Percentiles rank a stretch among this genome's conserved stretches.
Conservation (phyloP, 768 basidiomycete species). For the Russula sp. region DNA sequence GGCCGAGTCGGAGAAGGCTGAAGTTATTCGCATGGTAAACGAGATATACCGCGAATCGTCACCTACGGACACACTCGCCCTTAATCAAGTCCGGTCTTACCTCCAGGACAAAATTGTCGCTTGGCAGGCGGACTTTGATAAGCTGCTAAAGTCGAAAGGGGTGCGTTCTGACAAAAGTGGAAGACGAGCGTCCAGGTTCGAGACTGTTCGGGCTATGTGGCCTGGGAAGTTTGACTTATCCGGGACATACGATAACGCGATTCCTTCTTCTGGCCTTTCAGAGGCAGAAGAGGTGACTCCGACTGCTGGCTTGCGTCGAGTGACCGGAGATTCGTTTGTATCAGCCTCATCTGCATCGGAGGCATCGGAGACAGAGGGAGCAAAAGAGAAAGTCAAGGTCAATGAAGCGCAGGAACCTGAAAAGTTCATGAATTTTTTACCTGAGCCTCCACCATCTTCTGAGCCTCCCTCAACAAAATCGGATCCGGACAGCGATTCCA, state of each 20-base stretch:
- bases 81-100: slow-evolving; percentile 78
- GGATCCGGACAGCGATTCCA: slow-evolving; percentile 78
- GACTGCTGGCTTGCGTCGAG: slow-evolving; percentile 36
- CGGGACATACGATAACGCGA: slow-evolving; percentile 43
- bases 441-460: background rate
- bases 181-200: slow-evolving; percentile 53
- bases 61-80: slow-evolving; percentile 77
- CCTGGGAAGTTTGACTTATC: slow-evolving; percentile 51
- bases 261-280: slow-evolving; percentile 60
- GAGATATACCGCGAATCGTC: slow-evolving; percentile 72
- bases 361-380: slow-evolving; percentile 55
- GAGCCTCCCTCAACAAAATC: slow-evolving; percentile 32
- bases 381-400: slow-evolving; percentile 23
- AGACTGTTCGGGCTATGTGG: slow-evolving; percentile 67
- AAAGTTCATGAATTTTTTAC: background rate
- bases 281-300: slow-evolving; percentile 60
- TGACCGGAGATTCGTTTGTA: slow-evolving; percentile 47
- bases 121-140: slow-evolving; percentile 94
- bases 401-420: slow-evolving; percentile 11
- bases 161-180: slow-evolving; percentile 39
- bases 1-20: slow-evolving; percentile 68
- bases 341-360: slow-evolving; percentile 62
- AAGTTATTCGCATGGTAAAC: slow-evolving; percentile 67
- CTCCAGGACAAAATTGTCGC: slow-evolving; percentile 91
- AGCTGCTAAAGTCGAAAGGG: slow-evolving; percentile 66